These are phyloP conservation scores for Debaryomyces sp. DNA, from an alignment of 1,139 yeast species.

Conservation along the genomic window DNA sequence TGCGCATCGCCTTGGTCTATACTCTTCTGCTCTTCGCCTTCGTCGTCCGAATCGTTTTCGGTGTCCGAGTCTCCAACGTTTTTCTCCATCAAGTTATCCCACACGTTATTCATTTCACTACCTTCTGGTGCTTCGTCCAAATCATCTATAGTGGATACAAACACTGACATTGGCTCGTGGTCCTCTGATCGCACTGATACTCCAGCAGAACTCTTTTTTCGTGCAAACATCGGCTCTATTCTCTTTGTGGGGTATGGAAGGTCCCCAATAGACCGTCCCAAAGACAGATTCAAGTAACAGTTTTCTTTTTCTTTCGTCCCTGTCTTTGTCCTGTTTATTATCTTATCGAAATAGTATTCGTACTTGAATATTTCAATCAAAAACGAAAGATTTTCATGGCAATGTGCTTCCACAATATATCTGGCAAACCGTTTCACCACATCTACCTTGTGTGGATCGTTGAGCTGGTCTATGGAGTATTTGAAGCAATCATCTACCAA, in stretches of 20 bases:
- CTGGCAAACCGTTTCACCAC: conserved; percentile 23
- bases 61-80: conserved; percentile 3
- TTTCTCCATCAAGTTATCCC: conserved; percentile 3
- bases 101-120: conserved; percentile 1
- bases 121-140: conserved; percentile 16
- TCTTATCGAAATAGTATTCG: conserved; percentile 34
- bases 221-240: background rate
- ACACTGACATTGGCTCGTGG: conserved; percentile 27
- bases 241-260: conserved; percentile 16
- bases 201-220: conserved; percentile 3
- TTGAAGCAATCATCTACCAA: conserved; percentile 30
- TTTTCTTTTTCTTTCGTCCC: background rate
- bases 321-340: conserved; percentile 10
- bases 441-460: conserved; percentile 15
- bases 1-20: conserved; percentile 11
- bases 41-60: conserved; percentile 3
- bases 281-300: conserved; percentile 16
- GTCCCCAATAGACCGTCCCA: conserved; percentile 14
- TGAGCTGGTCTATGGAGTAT: conserved; percentile 22
- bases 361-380: conserved; percentile 49
- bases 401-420: conserved; percentile 32
- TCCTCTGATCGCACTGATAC: conserved; percentile 21
- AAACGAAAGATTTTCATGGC: conserved; percentile 50
- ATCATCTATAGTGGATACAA: conserved; percentile 39
- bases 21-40: conserved; percentile 7